Base-by-base conservation (phyloP, 202 grass and related monocot genomes). In the Thinopyrum obtusiflorum region DNA sequence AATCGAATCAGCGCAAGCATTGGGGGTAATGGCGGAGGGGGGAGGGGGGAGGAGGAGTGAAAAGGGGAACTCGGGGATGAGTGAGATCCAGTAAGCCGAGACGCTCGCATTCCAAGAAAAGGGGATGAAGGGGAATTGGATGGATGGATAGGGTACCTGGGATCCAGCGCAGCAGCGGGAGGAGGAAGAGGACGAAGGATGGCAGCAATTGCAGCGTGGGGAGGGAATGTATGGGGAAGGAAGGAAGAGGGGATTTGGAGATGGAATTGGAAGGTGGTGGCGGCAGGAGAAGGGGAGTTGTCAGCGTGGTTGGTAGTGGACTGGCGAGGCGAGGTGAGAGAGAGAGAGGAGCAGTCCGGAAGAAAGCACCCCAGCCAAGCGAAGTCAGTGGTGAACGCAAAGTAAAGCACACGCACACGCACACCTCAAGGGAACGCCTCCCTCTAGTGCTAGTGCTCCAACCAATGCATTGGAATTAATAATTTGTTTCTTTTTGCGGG, bases 321-420 rank as follows among this genome's bases (percentile, higher is more conserved):
- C 51, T 53, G 49, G 51, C 51, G 51, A 55, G 51, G 51, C 17
- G 5, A 51, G 47, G 44, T 5, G 44, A 47, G 44, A 14, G 44
- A 15, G 44, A 27, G 72, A 76, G 72, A 55, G 46, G 72, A 51
- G 73, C 27, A 76, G 57, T 60, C 44, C 42, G 55, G 49, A 77
- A 33, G 9, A 59, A 77, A 83, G 63, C 80, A 65, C 61, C 79
- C 24, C 11, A 15, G 20, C 36, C 5, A 63, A 65, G 20, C n/a
- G 73, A 77, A 25, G 20, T 21, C 20, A 59, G 55, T 59, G 55
- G 87, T 88, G 84, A 84, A 80, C 76, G 60, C 77, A 31, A 88
- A 88, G 82, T 75, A 88, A 88, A 85, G 82, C 82, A 57, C 68
- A 88, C 82, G 82, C 32, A 24, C 35, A 51, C 46, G 35, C 35